Conservation (phyloP, 179 eudicot species). For the Spinacia oleracea region DNA sequence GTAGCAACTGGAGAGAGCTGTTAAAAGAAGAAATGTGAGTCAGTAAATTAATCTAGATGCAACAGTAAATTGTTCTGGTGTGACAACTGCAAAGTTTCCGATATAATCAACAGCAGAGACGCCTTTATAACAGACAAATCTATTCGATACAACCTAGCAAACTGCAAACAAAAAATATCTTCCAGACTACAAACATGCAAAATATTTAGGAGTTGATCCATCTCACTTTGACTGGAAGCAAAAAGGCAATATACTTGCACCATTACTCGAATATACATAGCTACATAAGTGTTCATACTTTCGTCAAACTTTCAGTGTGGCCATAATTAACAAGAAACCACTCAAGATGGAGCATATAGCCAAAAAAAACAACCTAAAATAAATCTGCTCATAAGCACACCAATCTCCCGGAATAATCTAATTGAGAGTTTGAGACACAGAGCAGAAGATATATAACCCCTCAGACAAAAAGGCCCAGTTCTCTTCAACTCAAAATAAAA, state of each 20-base stretch:
- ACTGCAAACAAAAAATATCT: neutral
- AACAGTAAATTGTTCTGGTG: neutral
- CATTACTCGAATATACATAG: neutral
- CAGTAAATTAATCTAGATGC: conserved; percentile 1
- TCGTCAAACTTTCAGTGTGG: too few species aligned
- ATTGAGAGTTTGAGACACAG: neutral
- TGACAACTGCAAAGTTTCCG: neutral
- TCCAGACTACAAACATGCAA: neutral
- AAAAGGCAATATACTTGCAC: neutral
- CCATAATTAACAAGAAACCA: neutral
- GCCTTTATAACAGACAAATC: neutral
- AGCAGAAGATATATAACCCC: neutral
- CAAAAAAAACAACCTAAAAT: neutral
- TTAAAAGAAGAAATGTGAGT: conserved; percentile 15
- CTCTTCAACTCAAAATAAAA: too few species aligned
- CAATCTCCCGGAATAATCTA: neutral
- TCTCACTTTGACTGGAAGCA: neutral
- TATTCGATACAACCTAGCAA: neutral
- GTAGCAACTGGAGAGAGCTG: conserved; percentile 77
- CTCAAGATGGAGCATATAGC: neutral
- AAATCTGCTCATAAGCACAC: neutral
- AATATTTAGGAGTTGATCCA: neutral
- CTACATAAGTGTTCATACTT: neutral
- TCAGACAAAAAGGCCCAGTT: neutral
- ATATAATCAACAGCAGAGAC: neutral